Conservation (phyloP, 1,139 yeast species). For the Nakaseomyces nivariensis region DNA sequence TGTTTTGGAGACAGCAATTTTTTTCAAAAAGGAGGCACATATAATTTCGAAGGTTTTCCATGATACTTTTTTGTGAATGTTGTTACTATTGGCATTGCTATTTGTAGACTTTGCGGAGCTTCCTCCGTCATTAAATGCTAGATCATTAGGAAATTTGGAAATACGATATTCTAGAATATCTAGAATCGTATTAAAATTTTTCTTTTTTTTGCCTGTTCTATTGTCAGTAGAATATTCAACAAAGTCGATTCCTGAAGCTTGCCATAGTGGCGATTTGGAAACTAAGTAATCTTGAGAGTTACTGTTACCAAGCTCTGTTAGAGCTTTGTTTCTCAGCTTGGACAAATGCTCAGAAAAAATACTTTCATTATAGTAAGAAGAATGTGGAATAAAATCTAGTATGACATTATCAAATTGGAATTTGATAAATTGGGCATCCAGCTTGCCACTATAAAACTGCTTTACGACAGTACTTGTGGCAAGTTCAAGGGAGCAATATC, state of each 20-base stretch:
- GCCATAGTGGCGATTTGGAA: conserved; percentile 30
- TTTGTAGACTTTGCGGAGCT: conserved; percentile 15
- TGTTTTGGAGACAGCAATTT: conserved; percentile 40
- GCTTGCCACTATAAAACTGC: conserved; percentile 63
- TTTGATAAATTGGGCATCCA: conserved; percentile 71
- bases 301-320: conserved; percentile 13
- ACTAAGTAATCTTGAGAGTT: background rate
- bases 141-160: conserved; percentile 61
- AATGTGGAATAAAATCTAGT: conserved; percentile 29
- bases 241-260: conserved; percentile 70
- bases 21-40: conserved; percentile 50
- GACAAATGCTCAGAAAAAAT: conserved; percentile 29
- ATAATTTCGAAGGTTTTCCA: conserved; percentile 81
- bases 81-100: conserved; percentile 26
- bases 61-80: conserved; percentile 48
- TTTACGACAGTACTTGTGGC: conserved; percentile 90
- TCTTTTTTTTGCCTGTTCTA: conserved; percentile 60
- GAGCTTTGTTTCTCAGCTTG: conserved; percentile 18
- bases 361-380: conserved; percentile 27
- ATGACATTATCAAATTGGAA: conserved; percentile 37
- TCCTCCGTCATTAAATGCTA: conserved; percentile 67
- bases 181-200: conserved; percentile 61
- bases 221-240: conserved; percentile 68
- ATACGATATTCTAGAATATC: conserved; percentile 77
- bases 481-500: conserved; percentile 46